These are phyloP conservation scores for Microsporum audouinii DNA, from an alignment of 2,329 filamentous ascomycete genomes.

Conservation along the genomic window DNA sequence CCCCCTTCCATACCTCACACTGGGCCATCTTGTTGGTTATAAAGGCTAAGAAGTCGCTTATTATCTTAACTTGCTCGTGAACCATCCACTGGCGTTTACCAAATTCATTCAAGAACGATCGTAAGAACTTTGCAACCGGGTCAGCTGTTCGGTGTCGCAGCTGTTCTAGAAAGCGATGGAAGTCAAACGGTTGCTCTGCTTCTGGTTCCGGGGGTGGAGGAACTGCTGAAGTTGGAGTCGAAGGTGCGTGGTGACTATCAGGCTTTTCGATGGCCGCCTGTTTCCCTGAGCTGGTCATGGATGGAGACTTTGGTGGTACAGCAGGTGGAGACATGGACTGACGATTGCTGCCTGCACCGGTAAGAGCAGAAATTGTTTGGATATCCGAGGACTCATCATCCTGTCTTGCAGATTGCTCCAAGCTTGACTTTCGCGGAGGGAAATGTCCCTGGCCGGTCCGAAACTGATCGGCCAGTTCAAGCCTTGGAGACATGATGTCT, in stretches of 20 bases:
- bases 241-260: slow-evolving; percentile 17
- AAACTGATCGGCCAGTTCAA: slow-evolving; percentile 72
- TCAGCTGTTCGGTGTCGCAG: slow-evolving; percentile 94
- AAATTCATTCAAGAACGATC: slow-evolving; percentile 90
- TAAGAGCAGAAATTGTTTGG: slow-evolving; percentile 14
- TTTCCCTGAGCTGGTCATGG: slow-evolving; percentile 11
- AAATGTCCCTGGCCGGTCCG: slow-evolving; percentile 56
- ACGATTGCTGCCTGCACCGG: slow-evolving; percentile 1
- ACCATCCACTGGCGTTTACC: slow-evolving; percentile 99
- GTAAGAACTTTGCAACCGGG: slow-evolving; percentile 86
- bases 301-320: slow-evolving; percentile 20
- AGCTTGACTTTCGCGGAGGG: slow-evolving; percentile 73
- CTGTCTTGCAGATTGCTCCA: slow-evolving; percentile 53
- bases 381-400: slow-evolving; percentile 24
- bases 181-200: slow-evolving; percentile 82
- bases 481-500: slow-evolving; percentile 82
- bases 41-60: slow-evolving; percentile 88
- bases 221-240: slow-evolving; percentile 25
- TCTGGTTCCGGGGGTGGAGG: slow-evolving; percentile 64
- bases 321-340: slow-evolving; percentile 16
- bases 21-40: slow-evolving; percentile 97
- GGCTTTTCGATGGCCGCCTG: slow-evolving; percentile 19
- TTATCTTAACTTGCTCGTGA: slow-evolving; percentile 98
- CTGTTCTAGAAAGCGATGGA: slow-evolving; percentile 93
- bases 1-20: slow-evolving; percentile 91